These are phyloP conservation scores for Ophiostoma australiae DNA, from an alignment of 2,329 filamentous ascomycete species.

Conservation along the genomic window DNA sequence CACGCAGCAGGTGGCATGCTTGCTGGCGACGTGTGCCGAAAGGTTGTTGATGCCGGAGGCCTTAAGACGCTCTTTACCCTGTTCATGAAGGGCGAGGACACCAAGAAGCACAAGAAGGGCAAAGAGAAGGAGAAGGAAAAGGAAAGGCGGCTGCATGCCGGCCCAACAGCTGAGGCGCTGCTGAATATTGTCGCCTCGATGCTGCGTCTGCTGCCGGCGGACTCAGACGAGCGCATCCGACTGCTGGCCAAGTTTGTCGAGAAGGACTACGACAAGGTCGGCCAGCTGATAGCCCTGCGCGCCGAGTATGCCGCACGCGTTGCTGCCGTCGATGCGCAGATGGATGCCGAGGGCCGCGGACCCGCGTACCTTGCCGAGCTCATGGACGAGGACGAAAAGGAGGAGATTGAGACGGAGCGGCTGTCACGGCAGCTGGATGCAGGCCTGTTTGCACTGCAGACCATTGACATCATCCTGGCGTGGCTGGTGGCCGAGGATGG, in stretches of 20 bases:
- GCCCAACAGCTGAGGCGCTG: slow-evolving; percentile 70
- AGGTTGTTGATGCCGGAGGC: slow-evolving; percentile 75
- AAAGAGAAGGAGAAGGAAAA: slow-evolving; percentile 19
- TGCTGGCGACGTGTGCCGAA: slow-evolving; percentile 59
- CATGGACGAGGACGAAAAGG: slow-evolving; percentile 55
- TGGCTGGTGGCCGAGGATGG: slow-evolving; percentile 90
- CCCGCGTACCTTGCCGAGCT: slow-evolving; percentile 37
- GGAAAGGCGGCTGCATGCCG: slow-evolving; percentile 43
- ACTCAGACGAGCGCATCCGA: slow-evolving; percentile 73
- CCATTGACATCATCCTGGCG: slow-evolving; percentile 75
- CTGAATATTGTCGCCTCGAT: slow-evolving; percentile 80
- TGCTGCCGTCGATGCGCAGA: slow-evolving; percentile 56
- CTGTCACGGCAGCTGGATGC: slow-evolving; percentile 73
- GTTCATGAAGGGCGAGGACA: slow-evolving; percentile 68
- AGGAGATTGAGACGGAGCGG: slow-evolving; percentile 63
- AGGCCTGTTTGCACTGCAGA: slow-evolving; percentile 77
- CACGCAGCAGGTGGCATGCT: slow-evolving; percentile 60
- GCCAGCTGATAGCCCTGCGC: slow-evolving; percentile 65
- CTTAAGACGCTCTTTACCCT: slow-evolving; percentile 79
- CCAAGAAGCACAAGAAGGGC: slow-evolving; percentile 24
- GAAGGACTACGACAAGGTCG: slow-evolving; percentile 83
- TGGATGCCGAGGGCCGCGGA: slow-evolving; percentile 40
- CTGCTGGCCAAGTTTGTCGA: slow-evolving; percentile 92
- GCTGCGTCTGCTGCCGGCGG: slow-evolving; percentile 70
- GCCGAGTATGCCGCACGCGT: slow-evolving; percentile 64